phyloP scores from a whole-genome alignment of 2,329 filamentous ascomycete species.

The Trichoderma sp. region DNA sequence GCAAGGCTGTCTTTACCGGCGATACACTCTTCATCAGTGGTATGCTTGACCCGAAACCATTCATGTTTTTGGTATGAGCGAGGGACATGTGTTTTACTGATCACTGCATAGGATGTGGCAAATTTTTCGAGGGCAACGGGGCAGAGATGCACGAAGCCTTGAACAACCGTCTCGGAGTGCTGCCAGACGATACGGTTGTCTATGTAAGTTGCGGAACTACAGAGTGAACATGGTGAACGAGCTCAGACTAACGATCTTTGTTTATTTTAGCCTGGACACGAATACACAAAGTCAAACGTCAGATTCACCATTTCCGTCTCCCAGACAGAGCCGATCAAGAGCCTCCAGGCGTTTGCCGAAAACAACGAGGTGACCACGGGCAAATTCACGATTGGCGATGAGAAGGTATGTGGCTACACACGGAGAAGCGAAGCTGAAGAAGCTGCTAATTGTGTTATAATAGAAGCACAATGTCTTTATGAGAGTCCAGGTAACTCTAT shows the following conservation, averaged over 20 bases:
- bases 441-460: background rate
- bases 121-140: slow-evolving; percentile 90
- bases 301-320: slow-evolving; percentile 79
- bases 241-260: background rate
- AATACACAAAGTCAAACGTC: slow-evolving; percentile 97
- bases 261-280: slow-evolving; percentile 72
- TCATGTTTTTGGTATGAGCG: background rate
- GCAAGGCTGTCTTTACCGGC: slow-evolving; percentile 84
- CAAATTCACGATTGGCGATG: slow-evolving; percentile 93
- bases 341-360: slow-evolving; percentile 72
- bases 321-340: slow-evolving; percentile 72
- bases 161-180: slow-evolving; percentile 74
- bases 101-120: slow-evolving; percentile 66
- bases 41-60: slow-evolving; percentile 33
- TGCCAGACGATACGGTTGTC: slow-evolving; percentile 89
- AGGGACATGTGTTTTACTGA: background rate
- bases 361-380: slow-evolving; percentile 86
- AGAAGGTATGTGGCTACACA: slow-evolving; percentile 66
- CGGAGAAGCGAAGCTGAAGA: background rate
- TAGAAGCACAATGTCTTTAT: slow-evolving; percentile 96
- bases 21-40: slow-evolving; percentile 95
- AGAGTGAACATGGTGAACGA: background rate
- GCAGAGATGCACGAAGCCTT: slow-evolving; percentile 90
- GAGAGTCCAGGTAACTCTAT: slow-evolving; percentile 66
- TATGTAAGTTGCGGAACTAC: slow-evolving; percentile 60